Base-by-base conservation (phyloP, 225 moss, liverwort and hornwort species). In the Takakia lepidozioides region DNA sequence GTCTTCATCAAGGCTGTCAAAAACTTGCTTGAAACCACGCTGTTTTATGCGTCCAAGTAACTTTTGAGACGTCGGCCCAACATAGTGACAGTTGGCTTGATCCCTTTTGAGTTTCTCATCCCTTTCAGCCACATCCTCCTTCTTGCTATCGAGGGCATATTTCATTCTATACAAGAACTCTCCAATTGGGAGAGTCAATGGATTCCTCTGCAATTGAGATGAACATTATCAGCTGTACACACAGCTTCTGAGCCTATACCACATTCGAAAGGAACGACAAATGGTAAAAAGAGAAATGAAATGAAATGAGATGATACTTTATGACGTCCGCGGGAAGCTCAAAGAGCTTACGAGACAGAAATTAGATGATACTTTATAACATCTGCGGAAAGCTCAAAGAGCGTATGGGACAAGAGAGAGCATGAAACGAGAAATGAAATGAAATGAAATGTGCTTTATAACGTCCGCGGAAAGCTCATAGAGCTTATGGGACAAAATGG, bases 111-210 rank as follows among this genome's bases (percentile, higher is more conserved):
- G 55, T 51, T 80, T 69, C n/a, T 49, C 55, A 34, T 86, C 77
- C 49, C 53, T 71, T 16, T 60, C 80, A 49, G 45, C 73, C 40
- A 77, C 49, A 20, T 51, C 58, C 52, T 82, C 54, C 62, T 77
- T 95, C 65, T 82, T 95, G 36, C 55, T 87, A 54, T 95, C 95
- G 62, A 87, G 76, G 10, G 75, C 62, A 46, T 60, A 59, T 42
- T 85, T 80, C 49, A 90, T 62, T 63, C 70, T 87, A 47, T 95
- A 84, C 18, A 95, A 66, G 26, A 90, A 95, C 14, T 90, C 84
- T 25, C 95, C 95, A 72, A 95, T 95, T 21, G 95, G 90, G 48
- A 95, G 65, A 29, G 40, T 79, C 24, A 76, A 21, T 0, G 90
- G 71, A 1, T 95, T 95, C 60, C 95, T 90, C 93, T 93, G 69